phyloP scores from a whole-genome alignment of 257 asterid species.

The Osmanthus fragrans region DNA sequence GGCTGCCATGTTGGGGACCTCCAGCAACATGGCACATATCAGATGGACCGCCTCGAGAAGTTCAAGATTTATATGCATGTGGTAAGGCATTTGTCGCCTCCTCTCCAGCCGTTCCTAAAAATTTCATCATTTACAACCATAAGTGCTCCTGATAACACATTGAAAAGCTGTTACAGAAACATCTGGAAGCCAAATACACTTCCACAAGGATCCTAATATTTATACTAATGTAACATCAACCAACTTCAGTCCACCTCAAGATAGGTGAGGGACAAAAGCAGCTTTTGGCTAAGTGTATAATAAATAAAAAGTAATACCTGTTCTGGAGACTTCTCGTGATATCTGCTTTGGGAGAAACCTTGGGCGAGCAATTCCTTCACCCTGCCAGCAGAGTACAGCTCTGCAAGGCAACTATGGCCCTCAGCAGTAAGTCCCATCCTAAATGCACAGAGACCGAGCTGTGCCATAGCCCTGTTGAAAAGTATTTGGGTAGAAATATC shows the following conservation, averaged over 20 bases:
- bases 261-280: neutral
- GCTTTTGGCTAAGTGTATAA: neutral
- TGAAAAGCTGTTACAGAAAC: neutral
- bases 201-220: neutral
- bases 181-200: neutral
- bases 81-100: conserved; percentile 99
- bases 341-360: conserved; percentile 91
- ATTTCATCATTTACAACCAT: conserved; percentile 3
- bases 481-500: conserved; percentile 92
- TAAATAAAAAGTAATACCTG: conserved; percentile 52
- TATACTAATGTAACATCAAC: neutral
- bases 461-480: conserved; percentile 93
- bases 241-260: neutral
- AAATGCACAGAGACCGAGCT: conserved; percentile 90
- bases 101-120: conserved; percentile 86
- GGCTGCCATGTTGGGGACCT: conserved; percentile 98
- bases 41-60: conserved; percentile 98
- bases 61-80: conserved; percentile 97
- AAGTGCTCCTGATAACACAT: neutral
- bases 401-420: conserved; percentile 80
- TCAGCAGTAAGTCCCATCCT: conserved; percentile 80
- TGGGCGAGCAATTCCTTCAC: conserved; percentile 96
- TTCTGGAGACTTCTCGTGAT: conserved; percentile 95
- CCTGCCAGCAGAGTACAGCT: conserved; percentile 88
- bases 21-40: conserved; percentile 86